These are phyloP conservation scores for Triticum aestivum DNA, from an alignment of 176 grass and related monocot genomes.

Conservation along the genomic window DNA sequence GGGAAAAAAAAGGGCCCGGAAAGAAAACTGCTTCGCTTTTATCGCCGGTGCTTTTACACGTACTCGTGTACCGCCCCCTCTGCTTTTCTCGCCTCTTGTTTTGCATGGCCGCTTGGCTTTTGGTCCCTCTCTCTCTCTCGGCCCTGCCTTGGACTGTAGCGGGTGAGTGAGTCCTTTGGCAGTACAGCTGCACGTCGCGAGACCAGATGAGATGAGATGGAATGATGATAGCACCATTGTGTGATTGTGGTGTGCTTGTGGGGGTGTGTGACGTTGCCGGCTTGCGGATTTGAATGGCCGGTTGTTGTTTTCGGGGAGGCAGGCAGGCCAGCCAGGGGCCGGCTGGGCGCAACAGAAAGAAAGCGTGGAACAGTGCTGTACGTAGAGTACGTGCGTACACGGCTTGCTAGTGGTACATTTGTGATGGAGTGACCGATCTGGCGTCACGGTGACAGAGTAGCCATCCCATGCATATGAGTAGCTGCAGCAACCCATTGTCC, in stretches of 20 bases:
- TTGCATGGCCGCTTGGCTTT: neutral
- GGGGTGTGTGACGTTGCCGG: neutral
- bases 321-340: neutral
- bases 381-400: too few relatives aligned
- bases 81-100: neutral
- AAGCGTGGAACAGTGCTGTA: neutral
- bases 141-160: neutral
- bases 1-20: neutral
- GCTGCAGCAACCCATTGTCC: neutral
- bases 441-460: neutral
- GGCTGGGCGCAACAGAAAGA: neutral
- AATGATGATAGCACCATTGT: too few relatives aligned
- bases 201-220: too few relatives aligned
- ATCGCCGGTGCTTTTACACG: neutral
- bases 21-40: slow-evolving; percentile 16
- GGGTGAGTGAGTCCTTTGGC: neutral
- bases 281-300: neutral
- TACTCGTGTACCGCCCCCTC: neutral
- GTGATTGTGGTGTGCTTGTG: neutral
- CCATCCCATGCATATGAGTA: neutral
- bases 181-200: too few relatives aligned
- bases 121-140: neutral
- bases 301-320: neutral
- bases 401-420: neutral
- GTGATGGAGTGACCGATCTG: neutral